A percentile compares a stretch with the other conserved stretches of the same genome.
These are phyloP conservation scores for Centaurea solstitialis DNA, from an alignment of 129 eudicot species.

Conservation along the genomic window DNA sequence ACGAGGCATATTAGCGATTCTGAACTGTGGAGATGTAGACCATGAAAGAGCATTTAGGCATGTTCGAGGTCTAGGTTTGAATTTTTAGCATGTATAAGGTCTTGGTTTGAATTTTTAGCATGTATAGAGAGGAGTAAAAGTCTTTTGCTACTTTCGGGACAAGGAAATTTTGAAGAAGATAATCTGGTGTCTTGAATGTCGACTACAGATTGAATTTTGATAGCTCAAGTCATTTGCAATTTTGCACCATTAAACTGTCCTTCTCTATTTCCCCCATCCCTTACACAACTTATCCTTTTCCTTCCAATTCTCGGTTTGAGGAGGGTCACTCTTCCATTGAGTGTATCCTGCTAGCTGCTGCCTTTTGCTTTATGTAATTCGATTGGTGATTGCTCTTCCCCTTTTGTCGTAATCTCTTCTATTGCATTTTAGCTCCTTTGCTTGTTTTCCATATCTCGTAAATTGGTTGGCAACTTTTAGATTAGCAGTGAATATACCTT, in stretches of 20 bases:
- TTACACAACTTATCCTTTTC: not conserved
- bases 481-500: not conserved
- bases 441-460: not conserved
- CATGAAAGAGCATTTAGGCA: not conserved
- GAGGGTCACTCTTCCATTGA: not conserved
- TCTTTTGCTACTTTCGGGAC: not conserved
- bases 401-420: not conserved
- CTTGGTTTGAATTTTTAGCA: not conserved
- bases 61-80: not conserved
- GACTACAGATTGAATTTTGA: not conserved
- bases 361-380: not conserved
- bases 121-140: not conserved
- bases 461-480: not conserved
- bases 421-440: not conserved
- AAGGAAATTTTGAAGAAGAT: not conserved
- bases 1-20: not conserved
- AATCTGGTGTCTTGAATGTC: not conserved
- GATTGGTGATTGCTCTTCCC: not conserved
- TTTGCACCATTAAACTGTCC: not conserved
- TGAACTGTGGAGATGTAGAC: not conserved
- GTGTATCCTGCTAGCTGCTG: not conserved
- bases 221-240: not conserved
- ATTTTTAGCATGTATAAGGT: not conserved
- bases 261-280: not conserved
- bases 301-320: not conserved